Evolutionary conservation across 169 alveolate genomes (phyloP), one percentile per base, ranked within the genome.

Genomic region (Cryptosporidium ryanae): DNA sequence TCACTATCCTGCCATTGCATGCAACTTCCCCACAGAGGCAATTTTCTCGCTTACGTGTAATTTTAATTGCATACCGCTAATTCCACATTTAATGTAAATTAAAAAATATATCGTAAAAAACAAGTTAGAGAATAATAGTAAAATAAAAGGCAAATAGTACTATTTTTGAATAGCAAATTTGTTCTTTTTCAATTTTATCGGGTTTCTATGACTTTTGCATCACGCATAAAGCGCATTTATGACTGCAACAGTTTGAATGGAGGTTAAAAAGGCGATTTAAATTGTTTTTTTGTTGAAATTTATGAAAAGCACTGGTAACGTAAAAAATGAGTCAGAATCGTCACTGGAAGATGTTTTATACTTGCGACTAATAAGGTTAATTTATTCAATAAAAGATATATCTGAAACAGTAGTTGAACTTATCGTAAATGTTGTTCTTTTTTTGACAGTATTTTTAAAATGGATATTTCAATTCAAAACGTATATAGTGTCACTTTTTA

Each of bases 31-130:
- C 83, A 68, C 83, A 68, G 8, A 10, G 46, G 25, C 48, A 18
- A 29, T 18, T 61, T 61, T 64, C 83, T 68, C 83, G 83, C 83
- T 55, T 68, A 68, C 83, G 83, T 68, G 83, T 49, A 49, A 68
- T 32, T 29, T 32, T 25, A n/a, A 29, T n/a, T 54, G 8, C 54
- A 29, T 68, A 64, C 57, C 67, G 67, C 67, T 31, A 61, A n/a
- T 52, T 52, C 63, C 63, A 52, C 63, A 52, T 52, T n/a, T 52
- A n/a, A 38, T 38, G 8, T 38, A 38, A 38, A 38, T 6, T 0
- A 4, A 38, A 38, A 38, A 38, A 38, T 38, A 10, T 38, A 38
- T 38, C 13, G 46, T 10, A 38, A 38, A 38, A 6, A 38, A 38
- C 46, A 38, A 38, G 8, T 38, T 38, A 6, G 46, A 38, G 8